Percentiles rank a stretch among this genome's conserved stretches.
Evolutionary conservation across 2,329 filamentous ascomycete genomes (phyloP).

Genomic region (Pyricularia grisea): DNA sequence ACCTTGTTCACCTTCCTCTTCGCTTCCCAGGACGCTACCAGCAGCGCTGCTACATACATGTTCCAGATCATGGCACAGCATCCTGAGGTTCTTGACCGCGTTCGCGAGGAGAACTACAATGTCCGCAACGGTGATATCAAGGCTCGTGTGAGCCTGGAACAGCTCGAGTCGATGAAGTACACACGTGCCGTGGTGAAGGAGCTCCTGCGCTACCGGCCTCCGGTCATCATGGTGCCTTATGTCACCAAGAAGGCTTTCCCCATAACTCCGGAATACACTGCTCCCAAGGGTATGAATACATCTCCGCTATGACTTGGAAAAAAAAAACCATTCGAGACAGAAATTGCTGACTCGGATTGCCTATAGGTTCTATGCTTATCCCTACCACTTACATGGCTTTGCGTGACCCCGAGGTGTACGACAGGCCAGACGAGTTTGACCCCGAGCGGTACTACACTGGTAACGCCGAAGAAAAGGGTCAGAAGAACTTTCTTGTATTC

Average conservation of each 20-base stretch:
- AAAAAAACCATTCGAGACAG: background rate
- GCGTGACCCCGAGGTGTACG: slow-evolving; percentile 87
- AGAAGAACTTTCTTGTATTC: slow-evolving; percentile 96
- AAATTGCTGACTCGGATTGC: background rate
- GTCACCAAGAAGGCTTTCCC: slow-evolving; percentile 92
- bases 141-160: slow-evolving; percentile 66
- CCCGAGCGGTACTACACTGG: slow-evolving; percentile 88
- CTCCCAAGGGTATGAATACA: slow-evolving; percentile 61
- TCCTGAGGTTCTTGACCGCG: slow-evolving; percentile 81
- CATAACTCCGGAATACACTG: slow-evolving; percentile 78
- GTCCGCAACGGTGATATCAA: slow-evolving; percentile 66
- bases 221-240: slow-evolving; percentile 96
- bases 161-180: slow-evolving; percentile 81
- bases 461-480: slow-evolving; percentile 72
- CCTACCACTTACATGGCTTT: slow-evolving; percentile 85
- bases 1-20: slow-evolving; percentile 96
- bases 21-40: slow-evolving; percentile 94
- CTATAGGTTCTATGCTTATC: slow-evolving; percentile 75
- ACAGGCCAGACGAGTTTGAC: slow-evolving; percentile 79
- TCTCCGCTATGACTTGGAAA: background rate
- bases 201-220: slow-evolving; percentile 85
- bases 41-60: slow-evolving; percentile 86
- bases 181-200: slow-evolving; percentile 89
- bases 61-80: slow-evolving; percentile 92
- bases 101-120: slow-evolving; percentile 82